Conservation (phyloP, 1,139 yeast genomes). For the Yamadazyma atmosphaerica region DNA sequence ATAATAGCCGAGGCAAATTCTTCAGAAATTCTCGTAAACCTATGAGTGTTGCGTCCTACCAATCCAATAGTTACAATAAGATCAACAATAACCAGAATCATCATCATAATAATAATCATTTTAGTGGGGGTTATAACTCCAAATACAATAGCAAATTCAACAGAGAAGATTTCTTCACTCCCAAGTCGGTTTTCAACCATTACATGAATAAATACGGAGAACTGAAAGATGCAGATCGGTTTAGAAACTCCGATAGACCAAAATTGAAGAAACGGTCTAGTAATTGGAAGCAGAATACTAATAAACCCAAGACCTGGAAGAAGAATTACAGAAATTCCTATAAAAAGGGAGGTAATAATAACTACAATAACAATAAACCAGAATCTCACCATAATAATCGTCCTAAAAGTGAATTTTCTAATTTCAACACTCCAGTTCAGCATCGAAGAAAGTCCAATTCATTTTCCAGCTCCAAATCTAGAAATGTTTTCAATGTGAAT, state of each 20-base stretch:
- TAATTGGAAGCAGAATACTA: constrained; percentile 35
- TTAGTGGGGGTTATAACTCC: not conserved
- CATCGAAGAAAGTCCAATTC: constrained; percentile 28
- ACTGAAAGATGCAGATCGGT: constrained; percentile 17
- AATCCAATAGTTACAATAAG: constrained; percentile 25
- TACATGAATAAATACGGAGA: constrained; percentile 71
- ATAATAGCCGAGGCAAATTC: constrained; percentile 29
- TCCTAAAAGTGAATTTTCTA: constrained; percentile 14
- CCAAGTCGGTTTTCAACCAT: constrained; percentile 69
- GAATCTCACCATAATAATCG: constrained; percentile 11
- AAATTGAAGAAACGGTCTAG: constrained; percentile 18
- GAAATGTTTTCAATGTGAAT: constrained; percentile 12
- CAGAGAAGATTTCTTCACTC: constrained; percentile 75
- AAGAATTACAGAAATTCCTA: constrained; percentile 17
- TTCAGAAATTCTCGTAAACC: constrained; percentile 58
- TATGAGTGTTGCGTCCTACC: constrained; percentile 60
- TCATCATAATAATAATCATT: constrained; percentile 11
- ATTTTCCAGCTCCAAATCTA: constrained; percentile 29
- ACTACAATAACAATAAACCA: constrained; percentile 14
- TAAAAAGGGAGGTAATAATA: constrained; percentile 12
- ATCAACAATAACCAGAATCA: constrained; percentile 26
- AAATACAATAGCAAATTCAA: constrained; percentile 36
- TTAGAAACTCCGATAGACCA: constrained; percentile 15
- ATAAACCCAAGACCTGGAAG: constrained; percentile 23
- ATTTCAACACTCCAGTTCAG: constrained; percentile 13